Conservation (phyloP, 1,284 basidiomycete genomes). For the Golubevia sp. region DNA sequence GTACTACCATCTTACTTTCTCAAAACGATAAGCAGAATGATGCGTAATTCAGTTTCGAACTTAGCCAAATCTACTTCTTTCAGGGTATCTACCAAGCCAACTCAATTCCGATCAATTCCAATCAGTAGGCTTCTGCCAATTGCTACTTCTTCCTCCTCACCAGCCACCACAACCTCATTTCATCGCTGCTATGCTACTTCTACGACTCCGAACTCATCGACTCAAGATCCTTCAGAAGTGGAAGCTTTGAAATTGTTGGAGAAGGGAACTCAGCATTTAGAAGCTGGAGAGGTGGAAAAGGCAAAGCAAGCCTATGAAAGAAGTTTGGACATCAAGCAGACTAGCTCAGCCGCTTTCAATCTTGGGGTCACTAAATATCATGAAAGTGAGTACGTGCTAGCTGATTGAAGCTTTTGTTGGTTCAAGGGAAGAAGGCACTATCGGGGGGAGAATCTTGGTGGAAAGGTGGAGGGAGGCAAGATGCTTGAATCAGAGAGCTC, state of each 20-base stretch:
- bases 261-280: conserved; percentile 81
- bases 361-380: conserved; percentile 87
- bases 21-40: no score
- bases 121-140: no score
- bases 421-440: no score
- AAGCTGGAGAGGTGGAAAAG: conserved; percentile 82
- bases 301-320: conserved; percentile 80
- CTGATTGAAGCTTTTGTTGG: no score
- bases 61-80: no score
- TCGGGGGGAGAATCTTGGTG: background rate
- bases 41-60: no score
- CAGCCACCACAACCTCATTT: background rate
- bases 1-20: no score
- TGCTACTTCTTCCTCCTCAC: no score
- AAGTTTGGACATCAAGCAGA: conserved; percentile 79
- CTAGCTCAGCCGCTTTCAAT: conserved; percentile 82
- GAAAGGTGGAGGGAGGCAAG: background rate
- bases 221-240: conserved; percentile 79
- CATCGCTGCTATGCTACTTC: conserved; percentile 74
- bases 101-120: no score
- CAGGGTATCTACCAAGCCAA: no score
- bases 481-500: no score
- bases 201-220: conserved; percentile 76
- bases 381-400: conserved; percentile 72
- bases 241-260: conserved; percentile 83